Percentiles rank a stretch among this genome's conserved stretches.
These are phyloP conservation scores for Sclerotinia trifoliorum DNA, from an alignment of 2,329 filamentous ascomycete species.

Conservation along the genomic window DNA sequence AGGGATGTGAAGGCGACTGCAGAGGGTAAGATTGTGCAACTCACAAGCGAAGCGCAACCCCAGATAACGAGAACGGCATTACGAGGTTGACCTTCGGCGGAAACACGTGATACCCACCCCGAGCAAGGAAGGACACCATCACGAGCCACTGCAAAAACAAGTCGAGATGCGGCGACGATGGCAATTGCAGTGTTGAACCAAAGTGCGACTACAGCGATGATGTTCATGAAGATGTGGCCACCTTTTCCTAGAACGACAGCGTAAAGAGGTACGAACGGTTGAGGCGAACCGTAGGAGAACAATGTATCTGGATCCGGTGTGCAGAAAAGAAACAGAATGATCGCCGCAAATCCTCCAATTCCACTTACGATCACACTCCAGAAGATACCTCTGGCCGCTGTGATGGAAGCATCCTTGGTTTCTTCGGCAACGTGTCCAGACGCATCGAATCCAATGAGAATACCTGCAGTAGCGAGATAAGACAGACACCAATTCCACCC, in stretches of 20 bases:
- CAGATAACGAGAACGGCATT: constrained; percentile 26
- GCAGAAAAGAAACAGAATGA: constrained; percentile 27
- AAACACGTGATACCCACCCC: constrained; percentile 22
- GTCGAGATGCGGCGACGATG: constrained; percentile 25
- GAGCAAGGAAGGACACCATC: constrained; percentile 26
- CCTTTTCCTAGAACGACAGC: constrained; percentile 24
- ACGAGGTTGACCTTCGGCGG: constrained; percentile 24
- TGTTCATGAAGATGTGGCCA: constrained; percentile 24
- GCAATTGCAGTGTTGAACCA: constrained; percentile 27
- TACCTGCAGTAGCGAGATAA: constrained; percentile 25
- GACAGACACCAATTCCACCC: constrained; percentile 28
- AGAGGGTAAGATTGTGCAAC: constrained; percentile 26
- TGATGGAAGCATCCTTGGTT: constrained; percentile 24
- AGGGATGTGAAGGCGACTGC: constrained; percentile 25
- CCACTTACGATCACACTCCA: constrained; percentile 26
- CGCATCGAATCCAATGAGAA: constrained; percentile 26
- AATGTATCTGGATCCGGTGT: constrained; percentile 25
- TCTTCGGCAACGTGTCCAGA: constrained; percentile 28
- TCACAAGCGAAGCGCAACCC: constrained; percentile 23
- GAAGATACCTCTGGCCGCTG: constrained; percentile 27
- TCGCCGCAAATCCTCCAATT: constrained; percentile 25
- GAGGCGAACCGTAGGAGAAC: constrained; percentile 23
- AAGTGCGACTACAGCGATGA: constrained; percentile 24
- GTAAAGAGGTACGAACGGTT: constrained; percentile 27
- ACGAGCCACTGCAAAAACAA: constrained; percentile 27